These are phyloP conservation scores for Tricholomella constricta DNA, from an alignment of 768 basidiomycete species.

Conservation along the genomic window DNA sequence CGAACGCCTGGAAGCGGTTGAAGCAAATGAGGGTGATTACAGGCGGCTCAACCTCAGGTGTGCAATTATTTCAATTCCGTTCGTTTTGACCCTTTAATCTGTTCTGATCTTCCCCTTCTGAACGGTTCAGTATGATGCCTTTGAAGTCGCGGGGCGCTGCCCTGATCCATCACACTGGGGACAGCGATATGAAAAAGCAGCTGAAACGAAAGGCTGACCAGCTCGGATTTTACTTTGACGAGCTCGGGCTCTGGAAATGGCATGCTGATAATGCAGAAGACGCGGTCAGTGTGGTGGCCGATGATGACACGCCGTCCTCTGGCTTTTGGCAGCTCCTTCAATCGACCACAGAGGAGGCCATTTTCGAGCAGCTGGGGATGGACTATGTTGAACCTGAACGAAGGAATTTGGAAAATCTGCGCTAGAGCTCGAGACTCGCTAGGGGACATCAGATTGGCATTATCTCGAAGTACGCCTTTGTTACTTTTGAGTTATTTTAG, in stretches of 20 bases:
- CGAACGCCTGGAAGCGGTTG: slow-evolving; percentile 29
- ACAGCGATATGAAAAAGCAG: slow-evolving; percentile 46
- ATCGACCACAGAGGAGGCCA: slow-evolving; percentile 44
- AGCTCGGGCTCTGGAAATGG: slow-evolving; percentile 70
- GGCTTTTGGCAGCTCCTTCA: slow-evolving; percentile 52
- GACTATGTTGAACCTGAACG: slow-evolving; percentile 39
- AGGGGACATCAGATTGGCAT: no score
- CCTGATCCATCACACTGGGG: slow-evolving; percentile 57
- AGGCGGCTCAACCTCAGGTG: slow-evolving; percentile 41
- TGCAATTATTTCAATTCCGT: slow-evolving; percentile 12
- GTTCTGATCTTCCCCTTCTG: slow-evolving; percentile 2
- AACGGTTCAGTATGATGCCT: slow-evolving; percentile 41
- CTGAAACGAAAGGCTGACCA: slow-evolving; percentile 43
- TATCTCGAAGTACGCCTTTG: no score
- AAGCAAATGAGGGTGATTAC: slow-evolving; percentile 37
- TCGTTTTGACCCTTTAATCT: slow-evolving; percentile 5
- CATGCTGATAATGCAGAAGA: slow-evolving; percentile 4
- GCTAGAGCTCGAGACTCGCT: no score
- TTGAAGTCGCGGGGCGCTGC: slow-evolving; percentile 54
- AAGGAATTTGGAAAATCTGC: slow-evolving; percentile 23
- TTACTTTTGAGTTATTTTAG: no score
- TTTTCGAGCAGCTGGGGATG: slow-evolving; percentile 47
- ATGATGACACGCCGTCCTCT: background rate
- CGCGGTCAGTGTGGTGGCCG: background rate
- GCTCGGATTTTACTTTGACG: slow-evolving; percentile 54